Evolutionary conservation across 768 basidiomycete genomes (phyloP).

Genomic region (Rubroboletus pulcherrimus): DNA sequence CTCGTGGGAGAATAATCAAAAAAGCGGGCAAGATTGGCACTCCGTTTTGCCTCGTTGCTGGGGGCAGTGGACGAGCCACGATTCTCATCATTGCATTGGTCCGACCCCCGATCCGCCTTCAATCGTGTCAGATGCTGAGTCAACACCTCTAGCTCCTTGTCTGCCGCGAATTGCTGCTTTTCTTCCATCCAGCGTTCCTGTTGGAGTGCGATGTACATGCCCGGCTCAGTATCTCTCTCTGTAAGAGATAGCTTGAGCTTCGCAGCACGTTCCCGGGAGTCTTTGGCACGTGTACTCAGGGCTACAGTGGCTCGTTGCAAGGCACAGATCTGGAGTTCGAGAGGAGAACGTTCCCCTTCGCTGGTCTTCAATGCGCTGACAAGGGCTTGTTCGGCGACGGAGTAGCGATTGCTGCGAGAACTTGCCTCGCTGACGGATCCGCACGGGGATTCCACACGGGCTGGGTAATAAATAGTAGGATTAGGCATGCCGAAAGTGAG

Average conservation of each 20-base stretch:
- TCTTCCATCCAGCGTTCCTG: conserved; percentile 52
- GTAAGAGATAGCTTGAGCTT: conserved; percentile 38
- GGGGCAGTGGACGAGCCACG: conserved; percentile 11
- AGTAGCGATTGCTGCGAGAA: conserved; percentile 40
- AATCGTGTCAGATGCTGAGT: conserved; percentile 35
- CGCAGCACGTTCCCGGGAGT: conserved; percentile 41
- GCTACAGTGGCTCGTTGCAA: conserved; percentile 42
- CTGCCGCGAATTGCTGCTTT: conserved; percentile 35
- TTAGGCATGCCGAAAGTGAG: conserved; percentile 18
- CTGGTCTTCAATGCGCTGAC: conserved; percentile 33
- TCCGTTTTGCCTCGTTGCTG: conserved; percentile 26
- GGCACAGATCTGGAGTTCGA: conserved; percentile 45
- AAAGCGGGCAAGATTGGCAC: conserved; percentile 39
- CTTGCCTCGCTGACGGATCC: conserved; percentile 27
- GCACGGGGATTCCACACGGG: conserved; percentile 17
- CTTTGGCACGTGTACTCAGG: conserved; percentile 42
- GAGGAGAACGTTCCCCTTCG: conserved; percentile 33
- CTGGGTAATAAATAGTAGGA: conserved; percentile 7
- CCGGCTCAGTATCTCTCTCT: conserved; percentile 38
- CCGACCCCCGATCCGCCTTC: conserved; percentile 24
- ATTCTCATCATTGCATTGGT: conserved; percentile 16
- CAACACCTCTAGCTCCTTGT: conserved; percentile 36
- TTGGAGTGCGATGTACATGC: conserved; percentile 36
- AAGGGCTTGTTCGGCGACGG: conserved; percentile 42
- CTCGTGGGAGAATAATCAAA: conserved; percentile 34